Conservation (phyloP, 192 early-diverging fungal genomes). For the Helicostylum pulchrum region DNA sequence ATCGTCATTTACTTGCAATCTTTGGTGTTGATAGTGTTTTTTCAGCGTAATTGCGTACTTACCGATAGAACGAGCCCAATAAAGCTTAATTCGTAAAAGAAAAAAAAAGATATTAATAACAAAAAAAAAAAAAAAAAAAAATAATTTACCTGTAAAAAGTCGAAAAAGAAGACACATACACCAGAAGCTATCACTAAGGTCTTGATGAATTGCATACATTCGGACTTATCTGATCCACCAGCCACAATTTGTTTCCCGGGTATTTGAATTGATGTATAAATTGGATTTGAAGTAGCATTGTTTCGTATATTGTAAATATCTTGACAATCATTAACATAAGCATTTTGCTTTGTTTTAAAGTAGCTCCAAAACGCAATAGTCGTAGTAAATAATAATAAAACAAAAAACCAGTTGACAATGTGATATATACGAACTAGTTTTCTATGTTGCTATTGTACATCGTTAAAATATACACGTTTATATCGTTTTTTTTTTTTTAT, state of each 20-base stretch:
- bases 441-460: slow-evolving; percentile 1
- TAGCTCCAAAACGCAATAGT: slow-evolving; percentile 20
- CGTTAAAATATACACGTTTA: no score
- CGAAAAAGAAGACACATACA: slow-evolving; percentile 22
- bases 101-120: neutral
- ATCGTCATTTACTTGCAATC: slow-evolving; percentile 14
- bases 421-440: slow-evolving; percentile 21
- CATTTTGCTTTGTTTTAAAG: slow-evolving; percentile 21
- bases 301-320: slow-evolving; percentile 7
- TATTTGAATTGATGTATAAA: slow-evolving; percentile 5
- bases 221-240: slow-evolving; percentile 15
- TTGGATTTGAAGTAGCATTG: neutral
- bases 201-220: slow-evolving; percentile 15
- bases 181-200: slow-evolving; percentile 22
- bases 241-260: slow-evolving; percentile 10
- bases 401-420: slow-evolving; percentile 24
- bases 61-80: slow-evolving; percentile 27
- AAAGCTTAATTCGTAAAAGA: slow-evolving; percentile 6
- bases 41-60: slow-evolving; percentile 24
- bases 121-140: neutral
- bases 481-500: neutral
- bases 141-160: slow-evolving; percentile 25
- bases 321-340: slow-evolving; percentile 25
- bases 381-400: slow-evolving; percentile 13
- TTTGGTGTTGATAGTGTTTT: slow-evolving; percentile 20